Evolutionary conservation across 1,139 yeast genomes (phyloP).

Genomic region (Zhuliangozyma parablackwelliae): DNA sequence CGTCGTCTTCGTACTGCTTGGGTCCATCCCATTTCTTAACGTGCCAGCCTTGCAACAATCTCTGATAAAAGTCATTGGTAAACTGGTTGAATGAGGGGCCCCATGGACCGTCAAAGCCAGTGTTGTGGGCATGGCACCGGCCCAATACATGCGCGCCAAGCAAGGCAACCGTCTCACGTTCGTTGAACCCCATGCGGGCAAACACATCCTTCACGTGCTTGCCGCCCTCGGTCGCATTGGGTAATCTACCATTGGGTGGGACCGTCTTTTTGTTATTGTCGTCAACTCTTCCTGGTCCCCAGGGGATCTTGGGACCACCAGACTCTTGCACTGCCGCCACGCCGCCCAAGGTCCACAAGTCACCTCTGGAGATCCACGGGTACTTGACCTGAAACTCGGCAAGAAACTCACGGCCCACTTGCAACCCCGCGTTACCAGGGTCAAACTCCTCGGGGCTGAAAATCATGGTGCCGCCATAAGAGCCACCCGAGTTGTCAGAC

Average conservation of each 20-base stretch:
- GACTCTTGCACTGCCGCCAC: slow-evolving; percentile 82
- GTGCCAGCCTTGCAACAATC: slow-evolving; percentile 76
- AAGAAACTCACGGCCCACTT: slow-evolving; percentile 61
- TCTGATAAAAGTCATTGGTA: slow-evolving; percentile 75
- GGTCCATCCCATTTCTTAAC: slow-evolving; percentile 70
- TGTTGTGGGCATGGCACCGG: slow-evolving; percentile 57
- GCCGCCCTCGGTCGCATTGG: slow-evolving; percentile 73
- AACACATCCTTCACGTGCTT: slow-evolving; percentile 65
- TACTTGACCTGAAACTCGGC: slow-evolving; percentile 54
- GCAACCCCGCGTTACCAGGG: slow-evolving; percentile 74
- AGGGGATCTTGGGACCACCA: slow-evolving; percentile 79
- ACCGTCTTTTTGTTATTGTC: slow-evolving; percentile 22
- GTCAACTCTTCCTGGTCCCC: slow-evolving; percentile 76
- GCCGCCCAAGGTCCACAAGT: slow-evolving; percentile 84
- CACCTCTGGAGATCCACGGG: slow-evolving; percentile 84
- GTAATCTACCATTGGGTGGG: slow-evolving; percentile 72
- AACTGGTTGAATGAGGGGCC: slow-evolving; percentile 83
- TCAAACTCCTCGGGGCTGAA: slow-evolving; percentile 61
- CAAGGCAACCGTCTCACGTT: slow-evolving; percentile 79
- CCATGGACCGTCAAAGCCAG: slow-evolving; percentile 95
- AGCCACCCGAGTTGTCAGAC: slow-evolving; percentile 63
- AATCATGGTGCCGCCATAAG: slow-evolving; percentile 81
- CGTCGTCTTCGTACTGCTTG: slow-evolving; percentile 72
- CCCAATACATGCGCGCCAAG: slow-evolving; percentile 90
- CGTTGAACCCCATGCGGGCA: slow-evolving; percentile 69